Evolutionary conservation across 495 filamentous ascomycete genomes (phyloP).

Genomic region (Xylaria curta): DNA sequence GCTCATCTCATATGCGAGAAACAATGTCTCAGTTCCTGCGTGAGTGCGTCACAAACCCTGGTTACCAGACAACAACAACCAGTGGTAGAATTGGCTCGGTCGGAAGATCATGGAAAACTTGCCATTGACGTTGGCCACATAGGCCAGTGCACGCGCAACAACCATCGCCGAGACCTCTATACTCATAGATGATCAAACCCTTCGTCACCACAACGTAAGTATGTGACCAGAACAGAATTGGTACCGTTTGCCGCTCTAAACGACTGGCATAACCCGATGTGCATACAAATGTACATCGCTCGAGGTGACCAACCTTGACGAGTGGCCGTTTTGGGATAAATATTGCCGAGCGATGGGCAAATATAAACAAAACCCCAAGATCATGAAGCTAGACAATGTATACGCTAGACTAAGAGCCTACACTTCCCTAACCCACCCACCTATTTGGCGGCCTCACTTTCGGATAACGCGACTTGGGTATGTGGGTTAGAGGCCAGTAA

Average conservation of each 20-base stretch:
- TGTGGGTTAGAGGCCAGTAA: not conserved
- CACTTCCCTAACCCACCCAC: slow-evolving; percentile 3
- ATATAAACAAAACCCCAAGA: not conserved
- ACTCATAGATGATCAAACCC: slow-evolving; percentile 12
- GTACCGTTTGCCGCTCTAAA: not conserved
- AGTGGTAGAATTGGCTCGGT: not conserved
- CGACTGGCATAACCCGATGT: not conserved
- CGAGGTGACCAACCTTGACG: not conserved
- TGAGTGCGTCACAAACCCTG: slow-evolving; percentile 4
- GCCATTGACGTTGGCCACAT: not conserved
- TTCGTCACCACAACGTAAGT: not conserved
- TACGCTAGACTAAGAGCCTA: not conserved
- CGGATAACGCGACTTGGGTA: not conserved
- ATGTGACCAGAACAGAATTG: not conserved
- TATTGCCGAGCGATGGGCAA: not conserved
- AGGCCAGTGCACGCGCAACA: not conserved
- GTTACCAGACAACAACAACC: not conserved
- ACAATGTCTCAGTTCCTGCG: slow-evolving; percentile 19
- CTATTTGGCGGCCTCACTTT: slow-evolving; percentile 7
- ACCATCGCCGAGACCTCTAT: not conserved
- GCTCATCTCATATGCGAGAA: slow-evolving; percentile 5
- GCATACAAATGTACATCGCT: not conserved
- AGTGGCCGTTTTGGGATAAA: not conserved
- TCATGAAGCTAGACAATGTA: not conserved
- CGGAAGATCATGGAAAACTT: not conserved